These are phyloP conservation scores for Blastobotrys buckinghamii DNA, from an alignment of 1,139 yeast genomes.

Conservation along the genomic window DNA sequence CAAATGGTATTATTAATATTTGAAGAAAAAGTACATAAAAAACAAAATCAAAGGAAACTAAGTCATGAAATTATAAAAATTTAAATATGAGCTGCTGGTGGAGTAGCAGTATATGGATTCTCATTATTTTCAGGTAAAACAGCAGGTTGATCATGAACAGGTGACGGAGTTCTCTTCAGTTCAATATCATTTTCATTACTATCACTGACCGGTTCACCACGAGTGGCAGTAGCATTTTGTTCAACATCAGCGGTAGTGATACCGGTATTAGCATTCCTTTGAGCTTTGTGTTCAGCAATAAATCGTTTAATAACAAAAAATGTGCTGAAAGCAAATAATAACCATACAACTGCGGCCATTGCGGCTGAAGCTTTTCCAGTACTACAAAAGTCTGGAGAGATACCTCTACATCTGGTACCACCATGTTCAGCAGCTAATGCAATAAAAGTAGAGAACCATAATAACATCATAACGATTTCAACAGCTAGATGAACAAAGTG, in stretches of 20 bases:
- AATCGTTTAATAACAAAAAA: neutral
- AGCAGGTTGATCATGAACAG: conserved; percentile 30
- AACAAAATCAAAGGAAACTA: too few species aligned
- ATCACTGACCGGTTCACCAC: too few species aligned
- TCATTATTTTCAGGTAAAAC: neutral
- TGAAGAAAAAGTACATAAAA: too few species aligned
- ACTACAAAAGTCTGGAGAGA: conserved; percentile 1
- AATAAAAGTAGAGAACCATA: conserved; percentile 7
- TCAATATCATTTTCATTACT: conserved; percentile 15
- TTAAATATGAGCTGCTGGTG: neutral
- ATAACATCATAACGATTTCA: neutral
- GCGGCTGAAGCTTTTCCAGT: conserved; percentile 10
- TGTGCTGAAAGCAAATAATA: neutral
- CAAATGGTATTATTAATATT: too few species aligned
- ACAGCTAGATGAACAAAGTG: neutral
- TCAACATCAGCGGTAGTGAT: neutral
- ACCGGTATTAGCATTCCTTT: neutral
- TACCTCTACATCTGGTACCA: neutral
- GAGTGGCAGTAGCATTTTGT: conserved; percentile 24
- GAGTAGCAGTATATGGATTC: neutral
- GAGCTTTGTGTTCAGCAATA: neutral
- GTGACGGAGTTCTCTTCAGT: neutral
- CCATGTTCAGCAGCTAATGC: conserved; percentile 8
- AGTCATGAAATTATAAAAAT: too few species aligned
- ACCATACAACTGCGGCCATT: conserved; percentile 8